Base-by-base conservation (phyloP, 345 rosid genomes). In the Balakata baccata region DNA sequence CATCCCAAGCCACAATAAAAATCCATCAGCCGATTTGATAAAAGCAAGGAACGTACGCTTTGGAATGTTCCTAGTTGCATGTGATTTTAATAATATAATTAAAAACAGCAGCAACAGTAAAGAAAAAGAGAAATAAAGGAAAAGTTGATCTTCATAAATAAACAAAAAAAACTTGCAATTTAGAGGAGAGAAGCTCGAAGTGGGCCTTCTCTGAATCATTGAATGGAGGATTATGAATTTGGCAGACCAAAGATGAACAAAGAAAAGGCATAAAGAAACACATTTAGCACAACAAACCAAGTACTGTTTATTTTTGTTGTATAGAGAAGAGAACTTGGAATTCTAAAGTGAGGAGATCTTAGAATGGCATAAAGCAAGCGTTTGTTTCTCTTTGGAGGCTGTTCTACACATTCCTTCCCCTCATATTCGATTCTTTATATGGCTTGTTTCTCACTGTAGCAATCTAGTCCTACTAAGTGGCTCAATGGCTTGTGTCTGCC, bases 321-420 rank as follows among this genome's bases (percentile, higher is more conserved):
- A 80, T 83, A 68, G 88, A 71, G 84, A 79, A 75, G 45, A 75
- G 89, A 84, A 86, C 85, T 83, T 83, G 82, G 88, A 86, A 80
- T 83, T 76, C 86, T 81, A 86, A 75, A 70, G 74, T 46, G 64
- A 52, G 25, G 66, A 70, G 70, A 70, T 57, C 70, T 76, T 70
- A 37, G 75, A 76, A 76, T 70, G 70, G 79, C 75, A 70, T 76
- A 76, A 76, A 76, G 75, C 75, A 76, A 70, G 65, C 18, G 66
- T 51, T 64, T 76, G 75, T 70, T 76, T 76, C 79, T 76, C 69
- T 29, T 69, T 76, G 65, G 74, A 43, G 74, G 69, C 38, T 53
- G 51, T 70, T 76, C 74, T 70, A 76, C 68, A 59, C 67, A 68
- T 16, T 51, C 37, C 50, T 39, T 53, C 11, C 47, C 67, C 62